Evolutionary conservation across 768 basidiomycete genomes (phyloP), one percentile per base, ranked within the genome.

Genomic region (Amanita rubescens): DNA sequence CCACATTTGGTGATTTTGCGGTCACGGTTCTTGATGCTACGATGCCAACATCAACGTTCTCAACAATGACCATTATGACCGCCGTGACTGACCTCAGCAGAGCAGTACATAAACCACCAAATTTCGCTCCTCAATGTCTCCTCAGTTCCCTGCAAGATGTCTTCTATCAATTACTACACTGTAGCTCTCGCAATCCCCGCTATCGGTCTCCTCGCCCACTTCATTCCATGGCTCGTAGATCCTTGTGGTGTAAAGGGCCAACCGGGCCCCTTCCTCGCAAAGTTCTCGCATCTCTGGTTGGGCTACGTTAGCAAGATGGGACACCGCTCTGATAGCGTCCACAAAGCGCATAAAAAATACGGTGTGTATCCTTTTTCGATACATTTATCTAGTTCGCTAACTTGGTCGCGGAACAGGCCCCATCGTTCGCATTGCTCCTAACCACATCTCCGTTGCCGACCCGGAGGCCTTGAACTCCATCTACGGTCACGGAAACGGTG

Each of bases 401-500:
- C 42, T 47, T 17, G 24, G 12, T 27, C 15, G 41, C 24, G 45
- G 25, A n/a, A 5, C 54, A 87, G 84, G 85, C 22, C 77, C 77
- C 8, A 69, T 87, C 49, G 82, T 87, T 15, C 82, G 87, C 57
- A 69, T 89, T 55, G 85, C 85, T 0, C 88, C 88, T 0, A 85
- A 87, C 60, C 85, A 90, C 59, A 72, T 92, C 8, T 88, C 86
- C 1, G 74, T 92, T 45, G 80, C 85, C 9, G 82, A 89, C 60
- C 89, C 91, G 0, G 84, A 82, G 1, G 91, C 90, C 0, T 77
- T 94, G 11, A 74, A 74, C 34, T 63, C 82, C 54, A 75, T 94
- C 11, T 93, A 93, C 61, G 90, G 83, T 1, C 91, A 81, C 61
- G 90, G 90, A 3, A 91, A 83, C 53, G 90, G 91, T n/a, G 79